Percentiles rank a stretch among this genome's conserved stretches.
Conservation (phyloP, 352 stramenopile genomes). For the Phytophthora pini region DNA sequence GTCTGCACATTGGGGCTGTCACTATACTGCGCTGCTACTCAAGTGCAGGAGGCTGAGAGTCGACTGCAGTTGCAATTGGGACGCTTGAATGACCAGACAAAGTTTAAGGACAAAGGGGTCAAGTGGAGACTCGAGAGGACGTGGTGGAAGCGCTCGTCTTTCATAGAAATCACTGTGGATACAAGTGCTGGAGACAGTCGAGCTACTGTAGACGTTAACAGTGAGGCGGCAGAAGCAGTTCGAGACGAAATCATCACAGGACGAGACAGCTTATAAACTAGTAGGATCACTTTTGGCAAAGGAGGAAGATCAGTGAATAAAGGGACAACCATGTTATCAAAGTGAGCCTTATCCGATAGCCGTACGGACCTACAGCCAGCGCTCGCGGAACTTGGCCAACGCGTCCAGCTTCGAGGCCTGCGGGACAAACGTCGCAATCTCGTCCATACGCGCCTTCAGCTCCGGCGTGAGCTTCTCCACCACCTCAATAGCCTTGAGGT, state of each 20-base stretch:
- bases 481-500: slow-evolving; percentile 43
- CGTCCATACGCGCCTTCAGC: slow-evolving; percentile 58
- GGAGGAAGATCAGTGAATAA: too few species aligned
- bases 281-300: too few species aligned
- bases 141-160: slow-evolving; percentile 76
- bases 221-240: not conserved
- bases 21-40: slow-evolving; percentile 78
- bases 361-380: slow-evolving; percentile 11
- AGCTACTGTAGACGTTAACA: not conserved
- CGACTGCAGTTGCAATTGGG: slow-evolving; percentile 71
- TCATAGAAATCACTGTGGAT: slow-evolving; percentile 61
- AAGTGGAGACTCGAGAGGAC: slow-evolving; percentile 70
- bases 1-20: slow-evolving; percentile 82
- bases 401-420: slow-evolving; percentile 10
- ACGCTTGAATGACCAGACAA: slow-evolving; percentile 72
- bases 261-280: not conserved
- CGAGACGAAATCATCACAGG: slow-evolving; percentile 26
- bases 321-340: too few species aligned
- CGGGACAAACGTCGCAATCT: slow-evolving; percentile 38
- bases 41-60: slow-evolving; percentile 77
- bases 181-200: not conserved
- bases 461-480: slow-evolving; percentile 55
- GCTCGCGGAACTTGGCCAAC: slow-evolving; percentile 14
- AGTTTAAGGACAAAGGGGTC: slow-evolving; percentile 62
- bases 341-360: too few species aligned